Evolutionary conservation across 305 asterid genomes (phyloP), one percentile per base, ranked within the genome.

Genomic region (Solanum aculeatissimum): DNA sequence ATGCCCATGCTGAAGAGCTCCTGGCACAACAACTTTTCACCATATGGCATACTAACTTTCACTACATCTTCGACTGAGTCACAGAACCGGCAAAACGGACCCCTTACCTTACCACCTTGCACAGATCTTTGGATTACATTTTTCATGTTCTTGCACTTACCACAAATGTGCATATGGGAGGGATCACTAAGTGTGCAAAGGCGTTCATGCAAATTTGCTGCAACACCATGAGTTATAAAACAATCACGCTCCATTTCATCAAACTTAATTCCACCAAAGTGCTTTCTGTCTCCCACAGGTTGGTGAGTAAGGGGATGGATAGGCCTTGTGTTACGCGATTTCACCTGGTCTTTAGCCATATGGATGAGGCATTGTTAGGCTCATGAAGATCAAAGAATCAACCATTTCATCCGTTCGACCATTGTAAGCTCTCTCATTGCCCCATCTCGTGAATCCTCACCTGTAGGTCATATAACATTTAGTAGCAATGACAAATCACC

Each of bases 161-260:
- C 65, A 86, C 99, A 97, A 4, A 97, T 89, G 68, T 97, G 97
- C 96, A 95, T 97, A 88, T 93, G 93, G 1, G 98, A 91, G 9
- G 95, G 89, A 53, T 97, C 99, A 15, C 99, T 97, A 9, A 95
- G 95, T 1, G 98, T 97, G 94, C 95, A 94, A 6, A 97, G 98
- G 12, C 97, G 93, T 87, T 97, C 98, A 23, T 95, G 98, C 68
- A 97, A 88, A 85, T 95, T 97, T 29, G 95, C 93, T 9, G 98
- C 92, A 58, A 98, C 98, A 8, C 99, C 98, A 25, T 95, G 98
- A 40, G 98, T 98, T 27, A 94, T 92, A 10, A 95, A 95, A 77
- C 98, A 97, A 86, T 95, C 99, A 2, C 98, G 89, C 58, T 97
- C 98, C 98, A 95, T 97, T 88, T 97, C 99, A 0, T 98, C 98